Evolutionary conservation across 1,139 yeast species (phyloP).

Genomic region (Magnusiomyces paraingens): DNA sequence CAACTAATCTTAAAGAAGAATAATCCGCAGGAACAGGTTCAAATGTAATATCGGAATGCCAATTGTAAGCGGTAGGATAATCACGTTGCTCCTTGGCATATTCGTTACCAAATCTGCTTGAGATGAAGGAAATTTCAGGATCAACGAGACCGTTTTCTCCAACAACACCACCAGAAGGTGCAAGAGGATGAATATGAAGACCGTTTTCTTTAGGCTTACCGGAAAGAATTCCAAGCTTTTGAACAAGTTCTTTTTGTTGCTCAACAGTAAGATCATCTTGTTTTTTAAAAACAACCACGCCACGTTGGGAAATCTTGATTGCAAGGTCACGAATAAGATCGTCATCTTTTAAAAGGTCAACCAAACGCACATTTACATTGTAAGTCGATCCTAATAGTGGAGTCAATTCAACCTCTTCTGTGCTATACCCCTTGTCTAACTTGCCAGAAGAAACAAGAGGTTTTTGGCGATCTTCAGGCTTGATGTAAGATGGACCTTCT

Average conservation of each 20-base stretch:
- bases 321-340: conserved; percentile 49
- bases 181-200: conserved; percentile 9
- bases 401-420: conserved; percentile 4
- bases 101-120: not conserved
- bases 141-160: conserved; percentile 1
- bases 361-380: conserved; percentile 5
- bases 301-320: conserved; percentile 54
- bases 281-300: conserved; percentile 59
- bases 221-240: conserved; percentile 2
- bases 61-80: conserved; percentile 24
- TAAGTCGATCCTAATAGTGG: conserved; percentile 4
- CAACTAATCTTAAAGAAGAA: conserved; percentile 40
- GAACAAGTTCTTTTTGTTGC: conserved; percentile 32
- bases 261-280: conserved; percentile 52
- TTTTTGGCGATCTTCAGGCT: conserved; percentile 4
- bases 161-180: conserved; percentile 7
- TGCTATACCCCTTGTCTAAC: conserved; percentile 2
- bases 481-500: conserved; percentile 4
- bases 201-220: conserved; percentile 9
- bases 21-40: conserved; percentile 43
- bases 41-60: conserved; percentile 47
- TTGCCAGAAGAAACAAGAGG: conserved; percentile 3
- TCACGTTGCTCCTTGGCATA: conserved; percentile 7
- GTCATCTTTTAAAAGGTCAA: conserved; percentile 37
- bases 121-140: conserved; percentile 7